Percentiles rank a stretch among this genome's conserved stretches.
These are phyloP conservation scores for Houttuynia cordata DNA, from an alignment of 164 flowering plant genomes.

Conservation along the genomic window DNA sequence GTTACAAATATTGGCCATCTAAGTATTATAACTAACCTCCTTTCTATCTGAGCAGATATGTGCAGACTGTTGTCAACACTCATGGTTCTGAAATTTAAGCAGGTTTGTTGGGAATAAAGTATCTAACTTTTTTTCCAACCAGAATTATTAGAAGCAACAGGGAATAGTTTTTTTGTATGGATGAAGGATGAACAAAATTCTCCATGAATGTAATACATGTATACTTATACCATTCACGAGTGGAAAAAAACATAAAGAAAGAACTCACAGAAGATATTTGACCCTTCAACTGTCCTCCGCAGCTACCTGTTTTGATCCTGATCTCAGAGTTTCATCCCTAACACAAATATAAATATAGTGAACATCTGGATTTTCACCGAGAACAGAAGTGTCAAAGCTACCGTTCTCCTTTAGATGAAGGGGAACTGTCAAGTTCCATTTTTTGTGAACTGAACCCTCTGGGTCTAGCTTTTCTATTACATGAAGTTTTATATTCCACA, in stretches of 20 bases:
- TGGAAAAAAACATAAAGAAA: not conserved
- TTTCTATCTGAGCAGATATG: too few species aligned
- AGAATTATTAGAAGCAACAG: not conserved
- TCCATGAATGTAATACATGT: too few species aligned
- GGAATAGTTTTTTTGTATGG: not conserved
- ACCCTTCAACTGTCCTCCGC: not conserved
- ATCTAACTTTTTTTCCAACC: not conserved
- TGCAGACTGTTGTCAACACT: too few species aligned
- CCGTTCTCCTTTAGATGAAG: slow-evolving; percentile 47
- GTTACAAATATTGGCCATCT: not conserved
- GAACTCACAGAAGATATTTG: not conserved
- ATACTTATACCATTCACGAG: not conserved
- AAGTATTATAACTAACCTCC: not conserved
- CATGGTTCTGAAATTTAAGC: too few species aligned
- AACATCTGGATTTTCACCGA: slow-evolving; percentile 56
- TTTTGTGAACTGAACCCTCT: slow-evolving; percentile 22
- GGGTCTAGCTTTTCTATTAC: slow-evolving; percentile 33
- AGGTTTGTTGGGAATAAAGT: too few species aligned
- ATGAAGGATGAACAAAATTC: too few species aligned
- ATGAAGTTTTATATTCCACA: slow-evolving; percentile 1
- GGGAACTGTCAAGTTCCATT: slow-evolving; percentile 49
- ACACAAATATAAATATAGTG: slow-evolving; percentile 68
- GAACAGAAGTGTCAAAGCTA: slow-evolving; percentile 27
- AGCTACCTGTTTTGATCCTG: not conserved
- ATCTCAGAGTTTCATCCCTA: not conserved